Evolutionary conservation across 495 filamentous ascomycete genomes (phyloP).

Genomic region (Penicillium waksmanii): DNA sequence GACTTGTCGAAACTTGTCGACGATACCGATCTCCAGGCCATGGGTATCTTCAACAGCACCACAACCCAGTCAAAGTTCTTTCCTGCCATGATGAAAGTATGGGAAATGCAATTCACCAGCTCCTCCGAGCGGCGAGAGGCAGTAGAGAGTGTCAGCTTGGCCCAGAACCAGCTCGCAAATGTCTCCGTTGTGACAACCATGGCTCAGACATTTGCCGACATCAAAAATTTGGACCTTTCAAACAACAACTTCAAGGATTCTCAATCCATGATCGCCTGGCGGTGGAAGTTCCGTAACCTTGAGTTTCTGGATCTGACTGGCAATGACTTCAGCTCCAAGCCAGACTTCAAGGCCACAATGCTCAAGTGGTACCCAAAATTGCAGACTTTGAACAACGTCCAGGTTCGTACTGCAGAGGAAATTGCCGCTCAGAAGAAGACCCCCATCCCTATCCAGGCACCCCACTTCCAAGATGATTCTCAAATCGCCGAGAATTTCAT

Average conservation of each 20-base stretch:
- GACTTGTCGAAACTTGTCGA: conserved; percentile 74
- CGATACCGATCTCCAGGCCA: conserved; percentile 66
- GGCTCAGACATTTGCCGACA: conserved; percentile 73
- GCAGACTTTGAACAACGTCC: conserved; percentile 67
- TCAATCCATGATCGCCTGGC: conserved; percentile 66
- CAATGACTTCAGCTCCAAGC: conserved; percentile 70
- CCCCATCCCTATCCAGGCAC: conserved; percentile 68
- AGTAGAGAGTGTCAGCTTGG: conserved; percentile 75
- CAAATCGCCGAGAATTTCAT: conserved; percentile 77
- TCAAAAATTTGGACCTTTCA: conserved; percentile 85
- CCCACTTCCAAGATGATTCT: conserved; percentile 75
- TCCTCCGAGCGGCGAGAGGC: conserved; percentile 68
- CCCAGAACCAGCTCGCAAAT: conserved; percentile 72
- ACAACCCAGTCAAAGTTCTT: conserved; percentile 86
- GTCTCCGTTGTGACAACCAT: conserved; percentile 71
- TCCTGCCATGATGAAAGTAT: conserved; percentile 82
- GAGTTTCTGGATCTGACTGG: conserved; percentile 77
- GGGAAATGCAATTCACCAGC: conserved; percentile 69
- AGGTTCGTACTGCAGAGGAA: conserved; percentile 72
- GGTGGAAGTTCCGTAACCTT: conserved; percentile 72
- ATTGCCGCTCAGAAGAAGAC: conserved; percentile 56
- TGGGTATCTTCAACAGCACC: conserved; percentile 74
- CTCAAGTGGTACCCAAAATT: conserved; percentile 81
- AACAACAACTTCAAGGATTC: conserved; percentile 71
- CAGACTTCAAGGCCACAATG: conserved; percentile 69